Percentiles rank a stretch among this genome's conserved stretches.
Evolutionary conservation across 2,329 filamentous ascomycete species (phyloP).

Genomic region (Paracoccidioides brasiliensis): DNA sequence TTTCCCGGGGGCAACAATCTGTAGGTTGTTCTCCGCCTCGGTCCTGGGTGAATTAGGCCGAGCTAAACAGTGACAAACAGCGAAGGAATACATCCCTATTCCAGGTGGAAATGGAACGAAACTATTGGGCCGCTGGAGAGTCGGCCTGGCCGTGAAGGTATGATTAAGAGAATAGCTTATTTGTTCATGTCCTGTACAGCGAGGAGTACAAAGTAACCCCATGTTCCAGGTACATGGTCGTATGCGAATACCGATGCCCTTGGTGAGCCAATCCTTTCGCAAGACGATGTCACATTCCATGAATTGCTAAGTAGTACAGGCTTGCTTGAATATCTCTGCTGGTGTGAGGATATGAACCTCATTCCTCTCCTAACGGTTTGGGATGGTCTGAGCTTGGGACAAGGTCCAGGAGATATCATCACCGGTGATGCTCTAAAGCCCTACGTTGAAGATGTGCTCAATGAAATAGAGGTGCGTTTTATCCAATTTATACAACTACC

Average conservation of each 20-base stretch:
- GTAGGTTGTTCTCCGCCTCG: constrained; percentile 13
- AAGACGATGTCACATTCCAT: background rate
- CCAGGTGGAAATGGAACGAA: constrained; percentile 29
- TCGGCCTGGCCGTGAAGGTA: constrained; percentile 41
- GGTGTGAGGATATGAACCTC: constrained; percentile 48
- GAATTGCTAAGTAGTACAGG: constrained; percentile 5
- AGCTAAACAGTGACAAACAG: constrained; percentile 5
- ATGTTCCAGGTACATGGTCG: constrained; percentile 34
- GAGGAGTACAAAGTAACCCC: background rate
- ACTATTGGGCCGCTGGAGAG: constrained; percentile 30
- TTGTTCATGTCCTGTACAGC: background rate
- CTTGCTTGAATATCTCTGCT: constrained; percentile 48
- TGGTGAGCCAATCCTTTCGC: constrained; percentile 24
- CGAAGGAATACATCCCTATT: constrained; percentile 19
- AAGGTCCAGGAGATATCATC: constrained; percentile 38
- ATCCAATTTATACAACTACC: background rate
- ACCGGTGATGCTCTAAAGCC: constrained; percentile 38
- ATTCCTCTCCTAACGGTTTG: constrained; percentile 46
- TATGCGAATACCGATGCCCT: constrained; percentile 52
- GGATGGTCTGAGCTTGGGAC: constrained; percentile 43
- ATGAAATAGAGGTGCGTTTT: constrained; percentile 41
- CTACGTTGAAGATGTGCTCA: constrained; percentile 47
- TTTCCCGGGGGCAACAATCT: constrained; percentile 56
- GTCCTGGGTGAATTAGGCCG: background rate
- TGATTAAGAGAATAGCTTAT: background rate